Evolutionary conservation across 495 filamentous ascomycete species (phyloP).

Genomic region (Delitschia confertaspora): DNA sequence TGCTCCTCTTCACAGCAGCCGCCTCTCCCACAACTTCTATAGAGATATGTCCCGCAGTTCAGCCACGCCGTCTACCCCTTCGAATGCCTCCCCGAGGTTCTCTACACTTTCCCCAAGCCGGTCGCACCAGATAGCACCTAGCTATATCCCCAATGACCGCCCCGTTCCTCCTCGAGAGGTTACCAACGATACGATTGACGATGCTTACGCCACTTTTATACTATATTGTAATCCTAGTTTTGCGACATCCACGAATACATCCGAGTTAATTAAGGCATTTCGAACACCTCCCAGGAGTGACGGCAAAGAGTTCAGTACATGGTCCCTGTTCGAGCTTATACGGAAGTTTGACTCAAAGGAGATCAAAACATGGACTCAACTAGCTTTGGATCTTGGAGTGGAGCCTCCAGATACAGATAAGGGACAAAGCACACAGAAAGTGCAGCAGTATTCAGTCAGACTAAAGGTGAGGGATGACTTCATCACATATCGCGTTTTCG

Average conservation of each 20-base stretch:
- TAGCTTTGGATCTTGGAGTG: conserved; percentile 83
- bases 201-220: conserved; percentile 81
- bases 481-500: conserved; percentile 4
- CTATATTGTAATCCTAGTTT: conserved; percentile 61
- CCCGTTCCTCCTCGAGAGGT: conserved; percentile 61
- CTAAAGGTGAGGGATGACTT: conserved; percentile 58
- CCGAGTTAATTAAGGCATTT: conserved; percentile 70
- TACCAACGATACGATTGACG: conserved; percentile 66
- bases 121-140: conserved; percentile 14
- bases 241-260: conserved; percentile 32
- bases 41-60: conserved; percentile 25
- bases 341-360: conserved; percentile 73
- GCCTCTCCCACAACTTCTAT: conserved; percentile 25
- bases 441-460: conserved; percentile 93
- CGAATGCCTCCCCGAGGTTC: conserved; percentile 28
- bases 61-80: conserved; percentile 26
- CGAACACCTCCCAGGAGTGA: conserved; percentile 81
- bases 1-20: conserved; percentile 18
- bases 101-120: conserved; percentile 25
- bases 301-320: conserved; percentile 79
- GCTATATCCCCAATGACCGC: conserved; percentile 32
- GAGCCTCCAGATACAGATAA: conserved; percentile 77
- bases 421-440: conserved; percentile 90
- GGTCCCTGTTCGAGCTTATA: conserved; percentile 73
- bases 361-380: conserved; percentile 91